Conservation (phyloP, 306 rosid species). For the Herpetospermum pedunculosum region DNA sequence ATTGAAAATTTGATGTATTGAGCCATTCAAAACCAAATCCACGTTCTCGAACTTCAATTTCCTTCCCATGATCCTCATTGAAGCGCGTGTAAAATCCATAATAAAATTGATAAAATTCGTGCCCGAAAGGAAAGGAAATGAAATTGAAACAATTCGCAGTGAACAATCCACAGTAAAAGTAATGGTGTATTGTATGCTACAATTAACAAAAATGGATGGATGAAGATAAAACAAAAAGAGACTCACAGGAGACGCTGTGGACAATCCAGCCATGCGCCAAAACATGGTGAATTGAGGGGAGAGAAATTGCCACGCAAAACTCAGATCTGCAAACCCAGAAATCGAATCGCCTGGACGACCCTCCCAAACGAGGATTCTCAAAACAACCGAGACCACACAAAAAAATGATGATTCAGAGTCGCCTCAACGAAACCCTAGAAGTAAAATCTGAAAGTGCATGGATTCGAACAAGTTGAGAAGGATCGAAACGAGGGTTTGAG, state of each 20-base stretch:
- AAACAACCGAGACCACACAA: slow-evolving; percentile 10
- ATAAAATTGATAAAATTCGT: neutral
- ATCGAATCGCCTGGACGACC: slow-evolving; percentile 42
- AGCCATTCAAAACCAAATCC: neutral
- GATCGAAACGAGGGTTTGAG: slow-evolving; percentile 35
- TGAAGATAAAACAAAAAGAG: neutral
- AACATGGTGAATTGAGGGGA: slow-evolving; percentile 53
- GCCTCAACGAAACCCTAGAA: slow-evolving; percentile 11
- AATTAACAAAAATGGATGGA: neutral
- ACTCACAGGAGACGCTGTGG: slow-evolving; percentile 98
- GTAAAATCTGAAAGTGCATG: slow-evolving; percentile 3
- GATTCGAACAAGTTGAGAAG: slow-evolving; percentile 13
- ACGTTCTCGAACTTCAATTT: neutral
- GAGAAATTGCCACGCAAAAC: slow-evolving; percentile 14
- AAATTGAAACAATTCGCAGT: slow-evolving; percentile 5
- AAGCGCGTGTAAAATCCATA: neutral
- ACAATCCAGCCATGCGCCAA: slow-evolving; percentile 98
- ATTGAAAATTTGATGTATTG: neutral
- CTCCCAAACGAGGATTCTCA: slow-evolving; percentile 14
- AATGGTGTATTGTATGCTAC: neutral
- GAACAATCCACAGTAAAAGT: neutral
- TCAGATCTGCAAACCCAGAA: slow-evolving; percentile 66
- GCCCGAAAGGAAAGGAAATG: neutral
- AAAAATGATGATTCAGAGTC: slow-evolving; percentile 10
- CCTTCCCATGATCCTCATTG: neutral